phyloP scores from a whole-genome alignment of 371 early-diverging fungal genomes.

The Saksenaea oblongispora region DNA sequence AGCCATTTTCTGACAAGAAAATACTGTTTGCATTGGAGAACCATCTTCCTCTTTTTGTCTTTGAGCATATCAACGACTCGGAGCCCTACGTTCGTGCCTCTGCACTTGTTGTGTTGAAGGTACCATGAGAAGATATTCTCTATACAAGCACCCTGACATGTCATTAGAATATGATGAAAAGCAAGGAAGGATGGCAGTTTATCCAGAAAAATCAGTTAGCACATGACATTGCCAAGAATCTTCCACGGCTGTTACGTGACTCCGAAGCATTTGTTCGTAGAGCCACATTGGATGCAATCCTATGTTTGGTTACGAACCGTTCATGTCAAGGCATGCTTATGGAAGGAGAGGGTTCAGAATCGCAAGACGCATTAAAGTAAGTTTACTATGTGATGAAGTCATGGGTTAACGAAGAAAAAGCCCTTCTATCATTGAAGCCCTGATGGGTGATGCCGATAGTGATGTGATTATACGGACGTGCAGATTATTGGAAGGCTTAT shows the following conservation, averaged over 20 bases:
- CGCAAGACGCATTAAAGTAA: constrained; percentile 33
- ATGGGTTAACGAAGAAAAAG: constrained; percentile 18
- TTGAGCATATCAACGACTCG: constrained; percentile 49
- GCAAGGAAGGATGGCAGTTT: constrained; percentile 37
- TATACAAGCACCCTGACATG: not conserved
- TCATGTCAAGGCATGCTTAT: constrained; percentile 41
- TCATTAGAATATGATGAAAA: constrained; percentile 35
- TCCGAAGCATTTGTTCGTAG: constrained; percentile 64
- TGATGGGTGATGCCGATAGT: constrained; percentile 58
- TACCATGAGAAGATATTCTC: constrained; percentile 6
- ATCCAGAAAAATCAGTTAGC: constrained; percentile 34
- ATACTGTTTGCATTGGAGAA: constrained; percentile 49
- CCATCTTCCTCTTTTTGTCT: constrained; percentile 43
- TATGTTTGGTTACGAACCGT: constrained; percentile 51
- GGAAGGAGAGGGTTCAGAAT: constrained; percentile 9
- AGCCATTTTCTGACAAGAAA: constrained; percentile 21
- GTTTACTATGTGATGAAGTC: not conserved
- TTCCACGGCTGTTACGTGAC: constrained; percentile 57
- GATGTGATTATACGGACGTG: constrained; percentile 57
- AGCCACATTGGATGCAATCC: constrained; percentile 57
- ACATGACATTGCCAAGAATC: constrained; percentile 20
- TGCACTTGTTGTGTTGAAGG: constrained; percentile 50
- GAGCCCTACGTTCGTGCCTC: constrained; percentile 63
- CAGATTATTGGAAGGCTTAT: constrained; percentile 48
- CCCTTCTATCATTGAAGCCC: constrained; percentile 38